These are phyloP conservation scores for Cercospora janseana DNA, from an alignment of 2,329 filamentous ascomycete species.

Conservation along the genomic window DNA sequence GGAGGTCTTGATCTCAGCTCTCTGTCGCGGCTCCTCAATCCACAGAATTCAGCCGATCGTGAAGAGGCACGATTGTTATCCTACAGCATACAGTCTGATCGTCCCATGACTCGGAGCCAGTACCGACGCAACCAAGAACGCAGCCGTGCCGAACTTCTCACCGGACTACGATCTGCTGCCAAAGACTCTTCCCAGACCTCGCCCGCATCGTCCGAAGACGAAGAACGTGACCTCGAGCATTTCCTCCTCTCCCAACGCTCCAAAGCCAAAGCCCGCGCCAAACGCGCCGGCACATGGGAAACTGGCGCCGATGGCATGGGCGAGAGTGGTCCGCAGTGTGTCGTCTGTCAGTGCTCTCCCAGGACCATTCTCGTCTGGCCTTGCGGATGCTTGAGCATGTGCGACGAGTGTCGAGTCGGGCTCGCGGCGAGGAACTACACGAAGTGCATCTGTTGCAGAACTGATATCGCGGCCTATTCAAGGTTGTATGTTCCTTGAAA, in stretches of 20 bases:
- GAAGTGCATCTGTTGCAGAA: conserved; percentile 90
- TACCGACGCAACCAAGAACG: conserved; percentile 67
- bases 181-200: background rate
- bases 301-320: conserved; percentile 72
- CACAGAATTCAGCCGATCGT: conserved; percentile 70
- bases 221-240: conserved; percentile 58
- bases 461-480: conserved; percentile 84
- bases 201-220: conserved; percentile 48
- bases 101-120: conserved; percentile 76
- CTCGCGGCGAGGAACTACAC: conserved; percentile 97
- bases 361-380: conserved; percentile 94
- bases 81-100: conserved; percentile 69
- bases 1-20: conserved; percentile 30
- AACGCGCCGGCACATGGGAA: conserved; percentile 55
- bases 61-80: conserved; percentile 79
- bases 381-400: conserved; percentile 88
- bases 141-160: conserved; percentile 67
- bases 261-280: conserved; percentile 43
- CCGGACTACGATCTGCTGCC: conserved; percentile 43
- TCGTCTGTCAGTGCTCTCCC: conserved; percentile 85
- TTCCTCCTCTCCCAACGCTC: conserved; percentile 57
- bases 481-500: conserved; percentile 88
- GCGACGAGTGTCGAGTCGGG: conserved; percentile 90
- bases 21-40: conserved; percentile 80
- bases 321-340: conserved; percentile 76